A percentile compares a stretch with the other conserved stretches of the same genome.
phyloP scores from a whole-genome alignment of 345 rosid genomes.

The Lepidium aucheri region DNA sequence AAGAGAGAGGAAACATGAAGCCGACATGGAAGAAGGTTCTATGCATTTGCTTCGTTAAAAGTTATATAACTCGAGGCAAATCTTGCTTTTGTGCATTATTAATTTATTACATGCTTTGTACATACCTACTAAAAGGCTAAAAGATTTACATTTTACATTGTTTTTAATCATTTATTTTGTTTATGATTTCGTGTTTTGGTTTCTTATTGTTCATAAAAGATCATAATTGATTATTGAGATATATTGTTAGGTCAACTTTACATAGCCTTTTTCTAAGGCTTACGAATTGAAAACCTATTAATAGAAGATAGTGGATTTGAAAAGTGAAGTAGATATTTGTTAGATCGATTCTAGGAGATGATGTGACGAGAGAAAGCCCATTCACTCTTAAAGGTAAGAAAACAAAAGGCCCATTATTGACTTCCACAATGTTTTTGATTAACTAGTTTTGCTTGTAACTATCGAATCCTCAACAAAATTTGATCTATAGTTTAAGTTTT shows the following conservation, averaged over 20 bases:
- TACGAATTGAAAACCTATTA: not conserved
- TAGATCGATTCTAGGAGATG: not conserved
- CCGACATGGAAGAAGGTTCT: constrained; percentile 1
- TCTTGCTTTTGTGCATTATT: not conserved
- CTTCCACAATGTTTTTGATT: too few relatives aligned
- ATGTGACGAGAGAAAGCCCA: not conserved
- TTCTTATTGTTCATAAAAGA: not conserved
- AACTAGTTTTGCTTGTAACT: too few relatives aligned
- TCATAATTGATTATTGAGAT: not conserved
- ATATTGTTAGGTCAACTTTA: not conserved
- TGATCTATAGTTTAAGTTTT: too few relatives aligned
- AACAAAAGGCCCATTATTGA: not conserved
- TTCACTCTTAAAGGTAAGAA: not conserved
- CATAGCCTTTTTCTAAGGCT: not conserved
- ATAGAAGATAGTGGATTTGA: not conserved
- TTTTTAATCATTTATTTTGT: not conserved
- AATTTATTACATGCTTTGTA: not conserved
- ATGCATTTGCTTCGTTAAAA: not conserved
- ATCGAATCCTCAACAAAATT: too few relatives aligned
- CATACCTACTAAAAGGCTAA: not conserved
- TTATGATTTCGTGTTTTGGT: not conserved
- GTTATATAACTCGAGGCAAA: not conserved
- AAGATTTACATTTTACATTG: not conserved
- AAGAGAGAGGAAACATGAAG: not conserved
- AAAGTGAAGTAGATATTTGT: not conserved